Conservation (phyloP, 2,329 filamentous ascomycete species). For the Chaetomium sp. region DNA sequence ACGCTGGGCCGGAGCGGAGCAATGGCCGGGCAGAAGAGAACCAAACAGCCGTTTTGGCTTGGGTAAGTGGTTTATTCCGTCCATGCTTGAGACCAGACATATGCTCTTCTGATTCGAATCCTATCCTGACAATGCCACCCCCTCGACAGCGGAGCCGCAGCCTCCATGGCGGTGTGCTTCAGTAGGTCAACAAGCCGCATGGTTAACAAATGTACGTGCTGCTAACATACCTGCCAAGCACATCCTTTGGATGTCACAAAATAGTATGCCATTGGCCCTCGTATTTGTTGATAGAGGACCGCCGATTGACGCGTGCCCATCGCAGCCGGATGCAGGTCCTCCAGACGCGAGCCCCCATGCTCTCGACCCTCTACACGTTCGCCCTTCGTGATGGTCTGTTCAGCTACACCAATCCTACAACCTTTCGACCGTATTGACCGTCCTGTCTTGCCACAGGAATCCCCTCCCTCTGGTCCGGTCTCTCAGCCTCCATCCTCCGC, state of each 20-base stretch:
- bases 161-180: conserved; percentile 35
- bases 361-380: conserved; percentile 31
- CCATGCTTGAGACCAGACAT: neutral
- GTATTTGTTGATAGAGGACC: neutral
- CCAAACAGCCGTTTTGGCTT: conserved; percentile 34
- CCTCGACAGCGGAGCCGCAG: conserved; percentile 30
- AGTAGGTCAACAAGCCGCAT: conserved; percentile 26
- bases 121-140: conserved; percentile 1
- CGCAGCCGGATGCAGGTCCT: conserved; percentile 34
- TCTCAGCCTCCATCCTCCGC: conserved; percentile 33
- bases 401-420: neutral
- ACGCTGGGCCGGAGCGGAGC: conserved; percentile 16
- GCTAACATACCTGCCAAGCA: conserved; percentile 24
- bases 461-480: conserved; percentile 32
- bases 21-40: conserved; percentile 26
- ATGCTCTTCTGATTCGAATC: neutral
- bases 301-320: neutral
- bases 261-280: conserved; percentile 24
- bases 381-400: conserved; percentile 30
- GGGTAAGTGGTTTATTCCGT: conserved; percentile 25
- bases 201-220: neutral
- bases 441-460: conserved; percentile 18
- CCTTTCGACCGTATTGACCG: neutral
- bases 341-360: conserved; percentile 30
- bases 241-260: conserved; percentile 34